Percentiles rank a stretch among this genome's conserved stretches.
These are phyloP conservation scores for Tilletia indica DNA, from an alignment of 1,284 basidiomycete genomes.

Conservation along the genomic window DNA sequence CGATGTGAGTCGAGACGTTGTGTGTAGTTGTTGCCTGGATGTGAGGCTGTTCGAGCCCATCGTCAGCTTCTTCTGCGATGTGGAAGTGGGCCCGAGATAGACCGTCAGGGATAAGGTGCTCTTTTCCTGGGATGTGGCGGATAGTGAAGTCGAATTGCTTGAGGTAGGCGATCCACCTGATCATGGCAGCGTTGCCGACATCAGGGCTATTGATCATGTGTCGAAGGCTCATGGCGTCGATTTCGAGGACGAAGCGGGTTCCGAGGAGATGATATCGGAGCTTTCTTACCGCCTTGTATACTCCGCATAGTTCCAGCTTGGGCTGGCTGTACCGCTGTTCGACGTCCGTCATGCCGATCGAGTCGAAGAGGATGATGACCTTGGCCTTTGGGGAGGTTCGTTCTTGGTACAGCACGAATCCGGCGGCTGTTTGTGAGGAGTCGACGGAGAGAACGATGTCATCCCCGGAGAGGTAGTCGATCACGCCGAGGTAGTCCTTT, in stretches of 20 bases:
- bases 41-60: background rate
- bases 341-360: slow-evolving; percentile 55
- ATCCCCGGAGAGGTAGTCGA: background rate
- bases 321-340: slow-evolving; percentile 59
- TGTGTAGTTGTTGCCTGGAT: too few species aligned
- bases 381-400: background rate
- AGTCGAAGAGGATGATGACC: slow-evolving; percentile 22
- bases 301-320: slow-evolving; percentile 59
- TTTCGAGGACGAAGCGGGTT: slow-evolving; percentile 56
- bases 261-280: slow-evolving; percentile 55
- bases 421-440: background rate
- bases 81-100: slow-evolving; percentile 46
- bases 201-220: slow-evolving; percentile 61
- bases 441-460: background rate
- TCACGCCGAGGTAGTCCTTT: background rate
- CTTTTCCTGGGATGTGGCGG: slow-evolving; percentile 54
- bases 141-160: slow-evolving; percentile 57
- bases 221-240: slow-evolving; percentile 59
- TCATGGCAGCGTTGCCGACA: slow-evolving; percentile 57
- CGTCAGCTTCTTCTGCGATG: background rate
- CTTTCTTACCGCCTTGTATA: slow-evolving; percentile 54
- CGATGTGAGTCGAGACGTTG: too few species aligned
- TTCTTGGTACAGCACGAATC: background rate
- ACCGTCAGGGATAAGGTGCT: slow-evolving; percentile 56
- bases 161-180: slow-evolving; percentile 56